Evolutionary conservation across 768 basidiomycete genomes (phyloP).

Genomic region (Coprinopsis marcescibilis): DNA sequence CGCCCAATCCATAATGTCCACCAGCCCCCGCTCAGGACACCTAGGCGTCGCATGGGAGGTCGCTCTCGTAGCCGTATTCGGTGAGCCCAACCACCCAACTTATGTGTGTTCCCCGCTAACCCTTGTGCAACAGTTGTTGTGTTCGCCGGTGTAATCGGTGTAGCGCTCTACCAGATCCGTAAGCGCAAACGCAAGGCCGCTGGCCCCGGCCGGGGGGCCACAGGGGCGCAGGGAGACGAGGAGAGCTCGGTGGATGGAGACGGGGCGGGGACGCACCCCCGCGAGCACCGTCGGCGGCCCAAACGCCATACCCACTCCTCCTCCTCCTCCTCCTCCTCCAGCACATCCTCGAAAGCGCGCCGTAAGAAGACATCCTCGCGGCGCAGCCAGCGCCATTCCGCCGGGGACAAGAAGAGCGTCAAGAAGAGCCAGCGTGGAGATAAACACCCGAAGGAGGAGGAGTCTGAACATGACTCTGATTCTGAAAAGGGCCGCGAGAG

Average conservation of each 20-base stretch:
- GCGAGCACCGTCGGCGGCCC: neutral
- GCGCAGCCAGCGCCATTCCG: no score
- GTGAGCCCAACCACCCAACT: conserved; percentile 23
- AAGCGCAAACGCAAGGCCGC: conserved; percentile 8
- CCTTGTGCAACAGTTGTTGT: conserved; percentile 14
- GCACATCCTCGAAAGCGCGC: no score
- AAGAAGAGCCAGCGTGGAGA: neutral
- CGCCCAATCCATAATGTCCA: conserved; percentile 1
- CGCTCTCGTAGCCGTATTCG: conserved; percentile 27
- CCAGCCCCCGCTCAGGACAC: conserved; percentile 26
- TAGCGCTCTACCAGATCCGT: conserved; percentile 15
- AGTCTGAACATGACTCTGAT: neutral
- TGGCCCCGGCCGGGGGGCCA: neutral
- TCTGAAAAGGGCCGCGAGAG: neutral
- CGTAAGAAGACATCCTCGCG: no score
- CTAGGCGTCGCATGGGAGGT: conserved; percentile 33
- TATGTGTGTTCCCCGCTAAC: neutral
- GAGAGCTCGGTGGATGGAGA: neutral
- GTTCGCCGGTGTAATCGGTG: conserved; percentile 14
- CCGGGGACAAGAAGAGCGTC: neutral
- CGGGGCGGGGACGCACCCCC: neutral
- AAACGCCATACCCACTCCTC: no score
- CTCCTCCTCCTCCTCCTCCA: no score
- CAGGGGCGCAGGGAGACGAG: neutral
- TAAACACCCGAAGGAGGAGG: neutral